These are phyloP conservation scores for Yarrowia alimentaria DNA, from an alignment of 805 yeast genomes.

Conservation along the genomic window DNA sequence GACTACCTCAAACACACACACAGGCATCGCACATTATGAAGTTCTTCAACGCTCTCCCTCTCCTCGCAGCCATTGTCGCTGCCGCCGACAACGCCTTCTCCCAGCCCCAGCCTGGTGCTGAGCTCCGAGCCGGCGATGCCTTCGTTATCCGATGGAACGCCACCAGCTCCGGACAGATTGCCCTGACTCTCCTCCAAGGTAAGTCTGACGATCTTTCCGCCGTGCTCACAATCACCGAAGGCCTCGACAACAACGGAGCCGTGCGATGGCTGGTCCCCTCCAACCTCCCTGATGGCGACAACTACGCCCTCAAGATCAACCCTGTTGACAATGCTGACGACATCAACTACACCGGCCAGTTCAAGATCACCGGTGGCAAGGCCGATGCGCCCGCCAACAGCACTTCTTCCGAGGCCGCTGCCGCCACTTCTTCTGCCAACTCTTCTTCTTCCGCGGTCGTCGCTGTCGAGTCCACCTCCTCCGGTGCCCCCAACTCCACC, in stretches of 20 bases:
- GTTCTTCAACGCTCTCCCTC: constrained; percentile 14
- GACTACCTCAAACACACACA: constrained; percentile 1
- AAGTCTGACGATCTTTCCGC: constrained; percentile 37
- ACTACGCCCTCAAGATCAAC: constrained; percentile 41
- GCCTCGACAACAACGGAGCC: constrained; percentile 41
- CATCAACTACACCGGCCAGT: constrained; percentile 41
- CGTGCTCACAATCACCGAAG: constrained; percentile 40
- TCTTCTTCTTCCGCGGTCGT: constrained; percentile 2
- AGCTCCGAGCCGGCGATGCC: constrained; percentile 38
- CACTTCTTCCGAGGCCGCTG: constrained; percentile 29
- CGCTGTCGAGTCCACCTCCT: constrained; percentile 1
- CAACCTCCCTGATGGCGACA: constrained; percentile 35
- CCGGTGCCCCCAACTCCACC: constrained; percentile 13
- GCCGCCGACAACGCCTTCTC: constrained; percentile 38
- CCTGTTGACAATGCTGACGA: constrained; percentile 36
- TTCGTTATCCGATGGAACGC: constrained; percentile 39
- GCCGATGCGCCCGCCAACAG: too few relatives aligned
- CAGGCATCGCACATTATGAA: constrained; percentile 1
- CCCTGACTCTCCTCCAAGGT: constrained; percentile 40
- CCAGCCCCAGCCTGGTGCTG: constrained; percentile 36
- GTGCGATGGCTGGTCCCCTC: constrained; percentile 42
- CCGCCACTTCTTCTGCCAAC: constrained; percentile 8
- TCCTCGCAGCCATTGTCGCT: constrained; percentile 29
- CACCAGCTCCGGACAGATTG: constrained; percentile 38
- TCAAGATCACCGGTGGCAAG: constrained; percentile 35